Conservation (phyloP, 495 filamentous ascomycete genomes). For the Neurospora sp. region DNA sequence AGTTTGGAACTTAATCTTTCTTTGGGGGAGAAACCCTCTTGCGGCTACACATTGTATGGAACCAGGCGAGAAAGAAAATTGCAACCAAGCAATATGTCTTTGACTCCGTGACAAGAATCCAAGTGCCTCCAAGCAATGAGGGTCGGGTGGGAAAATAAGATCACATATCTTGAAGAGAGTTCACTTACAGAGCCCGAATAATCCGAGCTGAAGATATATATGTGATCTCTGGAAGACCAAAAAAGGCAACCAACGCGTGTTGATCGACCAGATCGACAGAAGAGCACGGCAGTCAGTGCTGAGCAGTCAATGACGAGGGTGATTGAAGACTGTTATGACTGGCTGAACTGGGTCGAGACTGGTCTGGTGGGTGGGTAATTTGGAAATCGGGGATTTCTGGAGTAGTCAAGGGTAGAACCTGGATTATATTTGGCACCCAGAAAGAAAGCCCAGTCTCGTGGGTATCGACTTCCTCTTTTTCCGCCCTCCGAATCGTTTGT, state of each 20-base stretch:
- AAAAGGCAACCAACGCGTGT: background rate
- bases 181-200: background rate
- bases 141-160: background rate
- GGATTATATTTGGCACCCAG: background rate
- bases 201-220: background rate
- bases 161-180: background rate
- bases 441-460: background rate
- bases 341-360: background rate
- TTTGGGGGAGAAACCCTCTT: background rate
- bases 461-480: background rate
- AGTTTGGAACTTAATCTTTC: background rate
- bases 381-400: background rate
- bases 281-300: background rate
- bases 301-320: background rate
- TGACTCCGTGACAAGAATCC: background rate
- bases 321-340: background rate
- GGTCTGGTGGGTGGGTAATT: background rate
- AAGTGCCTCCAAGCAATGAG: background rate
- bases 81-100: background rate
- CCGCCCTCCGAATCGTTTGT: background rate
- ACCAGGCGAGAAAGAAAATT: background rate
- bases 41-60: background rate
- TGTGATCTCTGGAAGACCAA: background rate
- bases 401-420: background rate
- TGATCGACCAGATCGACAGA: background rate